phyloP scores from a whole-genome alignment of 495 filamentous ascomycete species.

The Penicillium argentinense region DNA sequence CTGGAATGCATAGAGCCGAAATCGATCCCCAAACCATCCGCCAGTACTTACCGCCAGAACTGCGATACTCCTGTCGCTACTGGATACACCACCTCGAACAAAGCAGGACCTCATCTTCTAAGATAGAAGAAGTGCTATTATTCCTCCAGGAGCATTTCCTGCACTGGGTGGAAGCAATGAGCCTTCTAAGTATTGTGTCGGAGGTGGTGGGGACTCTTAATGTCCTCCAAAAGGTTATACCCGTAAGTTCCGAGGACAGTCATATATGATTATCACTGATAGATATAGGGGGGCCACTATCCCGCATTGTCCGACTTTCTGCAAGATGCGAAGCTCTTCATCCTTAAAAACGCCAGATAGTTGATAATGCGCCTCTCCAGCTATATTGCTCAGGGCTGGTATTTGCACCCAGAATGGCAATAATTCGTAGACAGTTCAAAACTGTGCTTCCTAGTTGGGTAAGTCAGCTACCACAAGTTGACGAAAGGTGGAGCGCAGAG shows the following conservation, averaged over 20 bases:
- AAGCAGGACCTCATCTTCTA: not conserved
- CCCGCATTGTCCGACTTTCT: slow-evolving; percentile 16
- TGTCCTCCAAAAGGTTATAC: not conserved
- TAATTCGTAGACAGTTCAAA: slow-evolving; percentile 20
- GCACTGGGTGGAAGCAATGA: slow-evolving; percentile 19
- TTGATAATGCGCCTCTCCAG: slow-evolving; percentile 17
- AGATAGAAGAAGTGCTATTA: not conserved
- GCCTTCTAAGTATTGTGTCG: slow-evolving; percentile 26
- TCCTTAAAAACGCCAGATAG: slow-evolving; percentile 30
- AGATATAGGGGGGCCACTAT: not conserved
- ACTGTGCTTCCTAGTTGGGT: slow-evolving; percentile 2
- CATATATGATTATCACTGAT: not conserved
- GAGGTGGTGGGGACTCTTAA: slow-evolving; percentile 19
- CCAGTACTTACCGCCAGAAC: slow-evolving; percentile 24
- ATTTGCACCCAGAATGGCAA: slow-evolving; percentile 32
- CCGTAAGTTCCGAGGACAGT: not conserved
- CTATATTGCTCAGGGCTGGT: slow-evolving; percentile 22
- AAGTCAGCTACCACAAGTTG: slow-evolving; percentile 6
- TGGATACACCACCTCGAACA: slow-evolving; percentile 17
- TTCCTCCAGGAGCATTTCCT: not conserved
- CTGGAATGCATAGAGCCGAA: slow-evolving; percentile 14
- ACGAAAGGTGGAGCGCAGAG: slow-evolving; percentile 13
- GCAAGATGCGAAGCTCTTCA: slow-evolving; percentile 35
- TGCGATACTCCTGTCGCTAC: slow-evolving; percentile 46
- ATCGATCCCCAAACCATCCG: slow-evolving; percentile 20